A percentile compares a stretch with the other conserved stretches of the same genome.
These are phyloP conservation scores for Globisporangium polare DNA, from an alignment of 352 stramenopile genomes.

Conservation along the genomic window DNA sequence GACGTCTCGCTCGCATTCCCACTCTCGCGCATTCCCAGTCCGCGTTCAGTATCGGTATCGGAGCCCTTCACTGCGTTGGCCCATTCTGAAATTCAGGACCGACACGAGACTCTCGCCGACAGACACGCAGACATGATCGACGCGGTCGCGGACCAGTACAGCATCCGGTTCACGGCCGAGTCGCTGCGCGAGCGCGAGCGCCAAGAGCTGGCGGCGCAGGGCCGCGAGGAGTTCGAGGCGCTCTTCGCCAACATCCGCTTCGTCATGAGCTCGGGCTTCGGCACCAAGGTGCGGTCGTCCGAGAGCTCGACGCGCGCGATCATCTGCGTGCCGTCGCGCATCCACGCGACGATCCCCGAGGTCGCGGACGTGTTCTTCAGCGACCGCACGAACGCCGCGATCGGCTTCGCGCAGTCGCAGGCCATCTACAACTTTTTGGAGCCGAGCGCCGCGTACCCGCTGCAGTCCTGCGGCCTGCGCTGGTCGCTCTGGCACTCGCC, in stretches of 20 bases:
- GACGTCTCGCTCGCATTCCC: too few relatives aligned
- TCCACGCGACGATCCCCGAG: slow-evolving; percentile 46
- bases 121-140: neutral
- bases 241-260: slow-evolving; percentile 45
- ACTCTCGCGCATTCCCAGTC: too few relatives aligned
- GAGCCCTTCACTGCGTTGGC: neutral
- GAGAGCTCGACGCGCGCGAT: slow-evolving; percentile 49
- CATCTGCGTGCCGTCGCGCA: slow-evolving; percentile 37
- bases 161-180: slow-evolving; percentile 31
- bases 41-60: too few relatives aligned
- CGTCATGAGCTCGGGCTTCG: slow-evolving; percentile 32
- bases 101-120: neutral
- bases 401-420: slow-evolving; percentile 60
- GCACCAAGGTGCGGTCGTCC: slow-evolving; percentile 46
- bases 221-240: slow-evolving; percentile 24
- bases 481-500: slow-evolving; percentile 67
- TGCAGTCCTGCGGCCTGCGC: slow-evolving; percentile 46
- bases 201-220: slow-evolving; percentile 32
- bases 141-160: slow-evolving; percentile 11
- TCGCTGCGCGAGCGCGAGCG: slow-evolving; percentile 32
- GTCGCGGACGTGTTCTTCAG: slow-evolving; percentile 59
- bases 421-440: slow-evolving; percentile 49
- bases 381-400: slow-evolving; percentile 53
- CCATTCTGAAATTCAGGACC: neutral
- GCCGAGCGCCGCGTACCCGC: slow-evolving; percentile 39